phyloP scores from a whole-genome alignment of 306 rosid species.

The Glycine tomentella region DNA sequence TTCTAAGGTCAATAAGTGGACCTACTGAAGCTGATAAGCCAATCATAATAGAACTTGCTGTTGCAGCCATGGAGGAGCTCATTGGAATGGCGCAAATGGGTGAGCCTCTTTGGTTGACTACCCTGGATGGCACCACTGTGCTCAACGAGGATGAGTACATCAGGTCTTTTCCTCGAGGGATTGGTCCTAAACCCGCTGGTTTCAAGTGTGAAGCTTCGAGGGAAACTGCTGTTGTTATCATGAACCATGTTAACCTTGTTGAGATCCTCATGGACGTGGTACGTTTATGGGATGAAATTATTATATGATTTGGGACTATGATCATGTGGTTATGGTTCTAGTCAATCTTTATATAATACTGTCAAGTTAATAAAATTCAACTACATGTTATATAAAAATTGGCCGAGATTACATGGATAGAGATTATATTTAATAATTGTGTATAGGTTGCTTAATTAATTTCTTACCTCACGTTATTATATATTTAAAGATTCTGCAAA shows the following conservation, averaged over 20 bases:
- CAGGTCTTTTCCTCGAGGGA: constrained; percentile 82
- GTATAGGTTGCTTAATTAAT: too few relatives aligned
- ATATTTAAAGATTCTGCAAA: background rate
- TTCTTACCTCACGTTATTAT: background rate
- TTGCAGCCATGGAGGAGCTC: constrained; percentile 95
- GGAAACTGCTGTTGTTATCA: constrained; percentile 86
- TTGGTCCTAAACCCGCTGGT: constrained; percentile 79
- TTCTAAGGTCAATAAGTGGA: constrained; percentile 70
- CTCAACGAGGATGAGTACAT: constrained; percentile 87
- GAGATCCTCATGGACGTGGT: constrained; percentile 89
- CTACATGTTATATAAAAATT: too few relatives aligned
- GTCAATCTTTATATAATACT: too few relatives aligned
- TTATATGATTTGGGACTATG: too few relatives aligned
- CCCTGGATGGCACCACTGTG: constrained; percentile 67
- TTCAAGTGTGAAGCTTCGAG: constrained; percentile 88
- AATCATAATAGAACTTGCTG: constrained; percentile 88
- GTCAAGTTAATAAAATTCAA: too few relatives aligned
- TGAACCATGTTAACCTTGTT: constrained; percentile 89
- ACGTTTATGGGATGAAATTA: too few relatives aligned
- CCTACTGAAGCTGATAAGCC: constrained; percentile 90
- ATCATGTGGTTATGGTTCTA: too few relatives aligned
- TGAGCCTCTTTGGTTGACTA: constrained; percentile 89
- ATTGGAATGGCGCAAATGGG: constrained; percentile 90
- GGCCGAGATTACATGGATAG: too few relatives aligned
- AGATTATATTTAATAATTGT: too few relatives aligned